These are phyloP conservation scores for Phlebiopsis flavidoalba DNA, from an alignment of 768 basidiomycete species.

Conservation along the genomic window DNA sequence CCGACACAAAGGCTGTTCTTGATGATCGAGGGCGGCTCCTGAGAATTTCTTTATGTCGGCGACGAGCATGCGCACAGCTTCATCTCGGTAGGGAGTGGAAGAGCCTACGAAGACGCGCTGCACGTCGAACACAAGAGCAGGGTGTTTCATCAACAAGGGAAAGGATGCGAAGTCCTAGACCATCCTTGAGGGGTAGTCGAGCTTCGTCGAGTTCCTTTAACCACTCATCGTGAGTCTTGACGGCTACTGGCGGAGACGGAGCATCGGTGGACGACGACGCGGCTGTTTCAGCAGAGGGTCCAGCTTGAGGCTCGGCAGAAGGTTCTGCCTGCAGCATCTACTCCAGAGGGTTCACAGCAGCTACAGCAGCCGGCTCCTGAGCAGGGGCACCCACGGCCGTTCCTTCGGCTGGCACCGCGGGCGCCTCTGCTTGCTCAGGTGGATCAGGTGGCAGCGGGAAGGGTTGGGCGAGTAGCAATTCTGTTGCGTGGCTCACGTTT, in stretches of 20 bases:
- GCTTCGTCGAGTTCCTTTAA: conserved; percentile 58
- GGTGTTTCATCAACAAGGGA: conserved; percentile 80
- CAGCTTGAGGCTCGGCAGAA: conserved; percentile 1
- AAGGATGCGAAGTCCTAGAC: conserved; percentile 66
- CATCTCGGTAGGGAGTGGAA: conserved; percentile 49
- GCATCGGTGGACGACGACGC: conserved; percentile 12
- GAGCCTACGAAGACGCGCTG: conserved; percentile 74
- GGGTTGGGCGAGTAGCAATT: conserved; percentile 78
- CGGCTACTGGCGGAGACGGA: conserved; percentile 8
- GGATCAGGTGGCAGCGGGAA: conserved; percentile 72
- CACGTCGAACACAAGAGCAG: conserved; percentile 85
- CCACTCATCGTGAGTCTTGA: conserved; percentile 57
- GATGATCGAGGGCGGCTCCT: conserved; percentile 56
- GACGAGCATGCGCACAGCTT: conserved; percentile 67
- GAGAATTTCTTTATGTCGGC: conserved; percentile 73
- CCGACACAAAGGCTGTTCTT: conserved; percentile 76
- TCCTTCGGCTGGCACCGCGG: conserved; percentile 7
- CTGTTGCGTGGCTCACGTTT: conserved; percentile 84
- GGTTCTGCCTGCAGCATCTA: background rate
- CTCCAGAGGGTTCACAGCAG: background rate
- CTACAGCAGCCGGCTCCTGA: background rate
- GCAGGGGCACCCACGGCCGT: conserved; percentile 4
- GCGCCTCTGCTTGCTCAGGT: conserved; percentile 24
- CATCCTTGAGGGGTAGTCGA: conserved; percentile 60
- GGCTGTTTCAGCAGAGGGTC: conserved; percentile 18